Percentiles rank a stretch among this genome's conserved stretches.
phyloP scores from a whole-genome alignment of 768 basidiomycete species.

The Trametes sanguinea region DNA sequence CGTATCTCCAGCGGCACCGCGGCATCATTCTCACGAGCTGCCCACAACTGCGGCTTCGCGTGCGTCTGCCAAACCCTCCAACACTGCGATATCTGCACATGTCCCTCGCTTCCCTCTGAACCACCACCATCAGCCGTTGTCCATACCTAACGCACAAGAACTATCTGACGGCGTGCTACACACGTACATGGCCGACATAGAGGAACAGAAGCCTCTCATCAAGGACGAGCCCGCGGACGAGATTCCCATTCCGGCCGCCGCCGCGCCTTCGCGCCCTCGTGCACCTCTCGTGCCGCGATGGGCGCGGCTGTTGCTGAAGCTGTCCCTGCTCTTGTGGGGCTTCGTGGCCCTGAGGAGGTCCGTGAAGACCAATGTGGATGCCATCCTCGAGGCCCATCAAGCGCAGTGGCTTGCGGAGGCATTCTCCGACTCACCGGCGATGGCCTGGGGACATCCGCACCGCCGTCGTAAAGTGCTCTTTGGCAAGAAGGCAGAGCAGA shows the following conservation, averaged over 20 bases:
- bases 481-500: conserved; percentile 43
- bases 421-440: conserved; percentile 15
- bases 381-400: conserved; percentile 15
- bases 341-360: not conserved
- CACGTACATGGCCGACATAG: conserved; percentile 2
- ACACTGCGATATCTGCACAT: too few species aligned
- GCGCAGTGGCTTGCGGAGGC: conserved; percentile 24
- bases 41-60: too few species aligned
- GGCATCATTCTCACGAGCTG: too few species aligned
- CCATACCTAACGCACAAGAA: not conserved
- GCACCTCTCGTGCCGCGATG: conserved; percentile 2
- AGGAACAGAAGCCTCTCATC: conserved; percentile 11
- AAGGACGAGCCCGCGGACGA: conserved; percentile 10
- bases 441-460: not conserved
- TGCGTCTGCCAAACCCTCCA: too few species aligned
- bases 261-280: conserved; percentile 7
- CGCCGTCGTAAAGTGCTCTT: conserved; percentile 30
- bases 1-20: too few species aligned
- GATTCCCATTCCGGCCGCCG: conserved; percentile 18
- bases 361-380: not conserved
- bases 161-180: not conserved
- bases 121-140: conserved; percentile 6
- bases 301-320: conserved; percentile 2
- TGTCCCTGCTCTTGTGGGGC: conserved; percentile 1
- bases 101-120: not conserved